Base-by-base conservation (phyloP, 352 stramenopile species). In the Pythium guiyangense region DNA sequence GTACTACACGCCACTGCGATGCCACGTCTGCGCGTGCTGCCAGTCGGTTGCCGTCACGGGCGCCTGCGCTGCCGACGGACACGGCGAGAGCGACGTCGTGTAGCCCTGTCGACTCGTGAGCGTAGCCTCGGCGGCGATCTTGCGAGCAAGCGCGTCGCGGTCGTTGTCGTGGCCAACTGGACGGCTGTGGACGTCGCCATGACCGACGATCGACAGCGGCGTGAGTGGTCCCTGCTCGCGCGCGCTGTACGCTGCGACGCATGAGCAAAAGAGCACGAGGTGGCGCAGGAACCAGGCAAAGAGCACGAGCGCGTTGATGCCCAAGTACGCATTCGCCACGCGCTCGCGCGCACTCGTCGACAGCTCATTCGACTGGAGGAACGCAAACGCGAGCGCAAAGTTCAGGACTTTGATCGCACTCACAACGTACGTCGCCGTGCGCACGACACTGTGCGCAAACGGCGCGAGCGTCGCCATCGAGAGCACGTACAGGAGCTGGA, bases 31-130 rank as follows among this genome's bases (percentile, higher is more conserved):
- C 17, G 49, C 49, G 27, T 69, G 59, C 3, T 56, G 47, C 9
- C 54, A 77, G 54, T 57, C 76, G 9, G 56, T 84, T 8, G 59
- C 60, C 45, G 54, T 73, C 22, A 77, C 71, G n/a, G 63, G 54
- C 10, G 54, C 54, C 0, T 52, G 77, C 45, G 57, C 58, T 18
- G 52, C 74, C 11, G 57, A 64, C 12, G 42, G 46, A 1, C 60
- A 67, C 2, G 46, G 77, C 1, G 74, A 81, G 45, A 49, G 74
- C 39, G 57, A 54, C n/a, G 42, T 51, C 31, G 25, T 49, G 49
- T 63, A 63, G 20, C 34, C 34, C 22, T 18, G 47, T 18, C 35
- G 26, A 17, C 14, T 44, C 39, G 39, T 44, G 12, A n/a, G 4
- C 39, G 39, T 17, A 3, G 39, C 18, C 39, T 17, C 39, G 5